Percentiles rank a stretch among this genome's conserved stretches.
phyloP scores from a whole-genome alignment of 345 rosid genomes.

The Eucalyptus erythrocorys region DNA sequence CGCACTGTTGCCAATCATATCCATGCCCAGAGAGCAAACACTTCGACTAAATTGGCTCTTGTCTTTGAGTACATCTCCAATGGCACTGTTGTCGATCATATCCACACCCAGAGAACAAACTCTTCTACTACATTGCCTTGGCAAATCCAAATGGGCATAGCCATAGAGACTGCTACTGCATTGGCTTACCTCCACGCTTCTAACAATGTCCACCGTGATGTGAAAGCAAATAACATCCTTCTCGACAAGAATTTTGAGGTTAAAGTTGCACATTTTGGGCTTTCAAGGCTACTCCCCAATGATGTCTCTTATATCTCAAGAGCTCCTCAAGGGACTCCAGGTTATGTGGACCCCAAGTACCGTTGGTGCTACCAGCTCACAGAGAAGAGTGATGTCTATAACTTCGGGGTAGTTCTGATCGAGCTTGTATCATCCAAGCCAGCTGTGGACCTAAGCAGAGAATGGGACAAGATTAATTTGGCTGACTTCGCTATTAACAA shows the following conservation, averaged over 20 bases:
- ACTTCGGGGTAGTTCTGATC: constrained; percentile 2
- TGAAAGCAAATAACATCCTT: constrained; percentile 4
- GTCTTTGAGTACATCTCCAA: constrained; percentile 1
- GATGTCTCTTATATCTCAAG: not conserved
- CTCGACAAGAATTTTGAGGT: not conserved
- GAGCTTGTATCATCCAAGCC: not conserved
- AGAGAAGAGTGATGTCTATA: constrained; percentile 3
- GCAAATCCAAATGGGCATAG: not conserved
- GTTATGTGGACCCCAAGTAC: constrained; percentile 3
- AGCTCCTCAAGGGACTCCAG: constrained; percentile 8
- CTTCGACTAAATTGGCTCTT: not conserved
- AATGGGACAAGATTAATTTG: not conserved
- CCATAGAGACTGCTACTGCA: not conserved
- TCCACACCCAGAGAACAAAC: not conserved
- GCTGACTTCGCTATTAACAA: not conserved
- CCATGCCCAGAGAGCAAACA: not conserved
- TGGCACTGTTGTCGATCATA: constrained; percentile 1
- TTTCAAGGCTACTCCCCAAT: not conserved
- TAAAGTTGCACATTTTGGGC: not conserved
- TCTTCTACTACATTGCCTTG: not conserved
- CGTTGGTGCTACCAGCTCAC: constrained; percentile 1
- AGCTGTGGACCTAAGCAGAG: constrained; percentile 1
- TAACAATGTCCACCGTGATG: not conserved
- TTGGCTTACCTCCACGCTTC: constrained; percentile 1
- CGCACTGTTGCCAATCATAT: constrained; percentile 1